Conservation (phyloP, 2,329 filamentous ascomycete genomes). For the Endoconidiophora laricicola region DNA sequence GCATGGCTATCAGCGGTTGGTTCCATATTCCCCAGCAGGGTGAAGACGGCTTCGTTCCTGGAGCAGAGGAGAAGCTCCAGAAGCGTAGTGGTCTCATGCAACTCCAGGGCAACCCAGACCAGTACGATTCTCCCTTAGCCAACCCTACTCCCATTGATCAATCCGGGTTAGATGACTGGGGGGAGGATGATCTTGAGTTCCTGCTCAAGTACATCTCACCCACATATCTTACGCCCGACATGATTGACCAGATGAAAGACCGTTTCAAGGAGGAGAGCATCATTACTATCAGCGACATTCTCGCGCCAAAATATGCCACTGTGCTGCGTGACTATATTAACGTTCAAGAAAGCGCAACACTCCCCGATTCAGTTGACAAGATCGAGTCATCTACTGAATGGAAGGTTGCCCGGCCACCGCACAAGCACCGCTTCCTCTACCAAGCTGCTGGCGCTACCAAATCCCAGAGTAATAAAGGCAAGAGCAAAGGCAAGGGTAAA, state of each 20-base stretch:
- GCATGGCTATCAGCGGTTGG: slow-evolving; percentile 98
- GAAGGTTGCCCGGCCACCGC: slow-evolving; percentile 70
- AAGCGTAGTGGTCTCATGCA: slow-evolving; percentile 85
- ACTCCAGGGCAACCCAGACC: slow-evolving; percentile 76
- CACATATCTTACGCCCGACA: slow-evolving; percentile 82
- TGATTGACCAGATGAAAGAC: slow-evolving; percentile 63
- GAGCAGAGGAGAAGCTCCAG: slow-evolving; percentile 73
- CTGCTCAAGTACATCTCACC: slow-evolving; percentile 80
- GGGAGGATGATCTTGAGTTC: slow-evolving; percentile 72
- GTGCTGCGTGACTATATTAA: slow-evolving; percentile 57
- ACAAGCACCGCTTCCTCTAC: slow-evolving; percentile 90
- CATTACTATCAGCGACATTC: slow-evolving; percentile 62
- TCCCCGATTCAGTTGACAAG: slow-evolving; percentile 31
- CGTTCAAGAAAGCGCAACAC: slow-evolving; percentile 36
- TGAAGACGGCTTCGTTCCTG: slow-evolving; percentile 79
- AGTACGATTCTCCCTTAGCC: slow-evolving; percentile 66
- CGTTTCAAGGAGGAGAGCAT: slow-evolving; percentile 72
- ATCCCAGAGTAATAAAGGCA: slow-evolving; percentile 20
- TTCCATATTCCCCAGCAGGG: slow-evolving; percentile 94
- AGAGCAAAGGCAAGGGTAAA: slow-evolving; percentile 9
- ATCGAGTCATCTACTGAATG: slow-evolving; percentile 46
- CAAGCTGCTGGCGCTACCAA: slow-evolving; percentile 29
- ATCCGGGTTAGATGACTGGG: slow-evolving; percentile 38
- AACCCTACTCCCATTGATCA: slow-evolving; percentile 33
- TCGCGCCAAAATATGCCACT: slow-evolving; percentile 61